Percentiles rank a stretch among this genome's conserved stretches.
phyloP scores from a whole-genome alignment of 2,329 filamentous ascomycete species.

The Furcasterigmium furcatum region DNA sequence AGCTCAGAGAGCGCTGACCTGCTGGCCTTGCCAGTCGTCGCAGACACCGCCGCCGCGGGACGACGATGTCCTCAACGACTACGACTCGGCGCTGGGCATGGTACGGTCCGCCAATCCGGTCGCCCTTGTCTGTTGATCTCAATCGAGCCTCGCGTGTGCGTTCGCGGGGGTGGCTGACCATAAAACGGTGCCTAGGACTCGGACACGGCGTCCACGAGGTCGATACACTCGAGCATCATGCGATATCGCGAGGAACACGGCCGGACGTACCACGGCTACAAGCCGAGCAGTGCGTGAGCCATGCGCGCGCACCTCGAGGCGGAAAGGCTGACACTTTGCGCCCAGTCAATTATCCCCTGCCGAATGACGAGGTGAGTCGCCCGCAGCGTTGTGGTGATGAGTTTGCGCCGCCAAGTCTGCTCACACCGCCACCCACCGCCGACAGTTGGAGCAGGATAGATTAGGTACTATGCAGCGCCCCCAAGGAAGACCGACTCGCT shows the following conservation, averaged over 20 bases:
- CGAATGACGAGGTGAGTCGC: slow-evolving; percentile 1
- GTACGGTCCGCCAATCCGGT: too few species aligned
- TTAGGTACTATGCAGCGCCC: not conserved
- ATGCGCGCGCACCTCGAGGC: not conserved
- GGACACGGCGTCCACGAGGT: slow-evolving; percentile 18
- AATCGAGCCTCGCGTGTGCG: too few species aligned
- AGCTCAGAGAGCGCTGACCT: too few species aligned
- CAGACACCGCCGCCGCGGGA: too few species aligned
- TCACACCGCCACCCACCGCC: not conserved
- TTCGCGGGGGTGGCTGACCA: too few species aligned
- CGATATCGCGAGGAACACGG: slow-evolving; percentile 33
- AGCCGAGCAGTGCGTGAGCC: slow-evolving; percentile 13
- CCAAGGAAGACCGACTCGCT: too few species aligned
- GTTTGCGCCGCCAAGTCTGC: not conserved
- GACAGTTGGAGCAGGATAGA: not conserved
- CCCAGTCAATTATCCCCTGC: not conserved
- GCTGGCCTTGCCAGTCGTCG: too few species aligned
- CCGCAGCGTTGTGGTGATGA: too few species aligned
- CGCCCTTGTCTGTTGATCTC: too few species aligned
- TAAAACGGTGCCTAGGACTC: too few species aligned
- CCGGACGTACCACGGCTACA: slow-evolving; percentile 31
- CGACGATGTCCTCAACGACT: too few species aligned
- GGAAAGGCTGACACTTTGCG: not conserved
- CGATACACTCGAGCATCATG: slow-evolving; percentile 31
- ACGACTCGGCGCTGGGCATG: too few species aligned